Percentiles rank a stretch among this genome's conserved stretches.
These are phyloP conservation scores for Capsella bursapastoris DNA, from an alignment of 345 rosid species.

Conservation along the genomic window DNA sequence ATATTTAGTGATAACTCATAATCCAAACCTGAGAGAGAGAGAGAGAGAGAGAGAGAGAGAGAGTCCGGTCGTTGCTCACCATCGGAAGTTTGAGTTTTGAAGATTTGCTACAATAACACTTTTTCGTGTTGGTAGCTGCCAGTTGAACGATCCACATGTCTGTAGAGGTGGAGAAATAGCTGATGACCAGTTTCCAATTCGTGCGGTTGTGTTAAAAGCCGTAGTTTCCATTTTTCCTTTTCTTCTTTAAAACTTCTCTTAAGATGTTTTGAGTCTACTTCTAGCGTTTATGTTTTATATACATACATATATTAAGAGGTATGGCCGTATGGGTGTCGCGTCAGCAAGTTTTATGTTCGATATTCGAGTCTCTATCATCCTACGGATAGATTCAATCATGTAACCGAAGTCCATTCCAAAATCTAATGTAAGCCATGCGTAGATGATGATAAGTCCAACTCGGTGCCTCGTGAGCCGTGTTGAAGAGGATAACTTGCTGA, in stretches of 20 bases:
- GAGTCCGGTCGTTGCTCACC: slow-evolving; percentile 20
- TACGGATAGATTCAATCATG: not conserved
- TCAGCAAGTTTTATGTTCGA: slow-evolving; percentile 23
- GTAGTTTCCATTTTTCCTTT: slow-evolving; percentile 24
- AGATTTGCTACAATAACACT: not conserved
- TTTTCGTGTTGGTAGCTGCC: slow-evolving; percentile 25
- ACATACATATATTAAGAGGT: not conserved
- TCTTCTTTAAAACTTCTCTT: slow-evolving; percentile 12
- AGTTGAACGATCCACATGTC: slow-evolving; percentile 14
- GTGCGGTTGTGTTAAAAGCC: slow-evolving; percentile 15
- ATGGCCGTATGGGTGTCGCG: slow-evolving; percentile 39
- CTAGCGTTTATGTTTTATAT: not conserved
- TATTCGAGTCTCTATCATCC: slow-evolving; percentile 11
- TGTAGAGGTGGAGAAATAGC: slow-evolving; percentile 23
- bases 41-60: not conserved
- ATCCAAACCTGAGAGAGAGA: not conserved
- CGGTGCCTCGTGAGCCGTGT: slow-evolving; percentile 43
- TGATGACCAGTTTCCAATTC: slow-evolving; percentile 39
- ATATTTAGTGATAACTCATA: not conserved
- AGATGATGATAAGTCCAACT: slow-evolving; percentile 32
- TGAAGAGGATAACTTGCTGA: slow-evolving; percentile 45
- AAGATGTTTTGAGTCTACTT: slow-evolving; percentile 2
- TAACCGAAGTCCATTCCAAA: slow-evolving; percentile 18
- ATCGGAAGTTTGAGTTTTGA: slow-evolving; percentile 41
- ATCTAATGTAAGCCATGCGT: slow-evolving; percentile 31